Conservation (phyloP, 345 rosid genomes). For the Aquilaria sinensis region DNA sequence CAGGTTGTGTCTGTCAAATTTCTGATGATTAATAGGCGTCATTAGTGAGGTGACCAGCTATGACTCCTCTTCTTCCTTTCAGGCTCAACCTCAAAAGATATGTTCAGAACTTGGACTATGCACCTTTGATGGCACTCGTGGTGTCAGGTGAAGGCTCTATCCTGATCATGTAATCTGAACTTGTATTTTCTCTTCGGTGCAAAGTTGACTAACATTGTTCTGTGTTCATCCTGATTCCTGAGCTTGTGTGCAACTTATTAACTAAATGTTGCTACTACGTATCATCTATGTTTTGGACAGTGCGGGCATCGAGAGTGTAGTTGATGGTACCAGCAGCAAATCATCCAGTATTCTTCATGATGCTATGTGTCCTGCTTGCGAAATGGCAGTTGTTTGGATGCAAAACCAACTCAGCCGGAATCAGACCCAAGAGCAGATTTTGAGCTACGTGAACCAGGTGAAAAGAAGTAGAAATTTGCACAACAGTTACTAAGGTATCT, state of each 20-base stretch:
- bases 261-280: no score
- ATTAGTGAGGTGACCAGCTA: not conserved
- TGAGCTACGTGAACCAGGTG: slow-evolving; percentile 61
- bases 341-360: slow-evolving; percentile 30
- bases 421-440: slow-evolving; percentile 54
- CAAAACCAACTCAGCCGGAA: slow-evolving; percentile 73
- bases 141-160: no score
- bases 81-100: no score
- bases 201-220: no score
- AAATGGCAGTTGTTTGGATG: slow-evolving; percentile 94
- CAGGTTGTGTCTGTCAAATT: no score
- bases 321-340: slow-evolving; percentile 37
- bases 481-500: not conserved
- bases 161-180: no score
- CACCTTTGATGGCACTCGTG: no score
- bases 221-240: no score
- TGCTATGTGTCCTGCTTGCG: slow-evolving; percentile 78
- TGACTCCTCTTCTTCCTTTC: not conserved
- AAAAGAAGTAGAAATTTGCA: slow-evolving; percentile 8
- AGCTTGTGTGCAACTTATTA: no score
- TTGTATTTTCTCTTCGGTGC: no score
- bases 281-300: slow-evolving; percentile 21
- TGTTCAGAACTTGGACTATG: no score
- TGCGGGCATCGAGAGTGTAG: slow-evolving; percentile 73
- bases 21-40: no score